Percentiles rank a stretch among this genome's conserved stretches.
Conservation (phyloP, 1,284 basidiomycete genomes). For the Cutaneotrichosporon daszewskae region DNA sequence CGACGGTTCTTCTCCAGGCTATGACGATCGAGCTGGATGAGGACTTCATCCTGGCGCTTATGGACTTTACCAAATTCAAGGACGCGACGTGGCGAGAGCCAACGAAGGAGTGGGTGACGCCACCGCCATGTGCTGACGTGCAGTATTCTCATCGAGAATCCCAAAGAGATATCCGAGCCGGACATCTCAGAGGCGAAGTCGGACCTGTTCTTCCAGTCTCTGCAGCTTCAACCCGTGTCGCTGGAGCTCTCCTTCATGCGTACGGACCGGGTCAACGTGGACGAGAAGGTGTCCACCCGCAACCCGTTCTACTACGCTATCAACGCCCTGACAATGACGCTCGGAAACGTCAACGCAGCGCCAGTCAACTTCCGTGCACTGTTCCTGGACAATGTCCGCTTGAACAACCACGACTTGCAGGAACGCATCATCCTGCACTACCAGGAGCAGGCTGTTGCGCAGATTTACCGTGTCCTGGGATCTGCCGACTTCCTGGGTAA, state of each 20-base stretch:
- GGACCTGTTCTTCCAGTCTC: slow-evolving; percentile 90
- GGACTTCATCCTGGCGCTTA: slow-evolving; percentile 87
- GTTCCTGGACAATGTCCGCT: slow-evolving; percentile 88
- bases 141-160: slow-evolving; percentile 72
- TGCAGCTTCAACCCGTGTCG: slow-evolving; percentile 94
- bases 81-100: slow-evolving; percentile 82
- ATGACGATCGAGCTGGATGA: slow-evolving; percentile 95
- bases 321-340: slow-evolving; percentile 92
- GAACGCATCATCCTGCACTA: slow-evolving; percentile 87
- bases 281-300: slow-evolving; percentile 68
- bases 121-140: too few species aligned
- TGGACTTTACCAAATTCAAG: slow-evolving; percentile 86
- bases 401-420: slow-evolving; percentile 78
- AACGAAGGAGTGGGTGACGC: slow-evolving; percentile 60
- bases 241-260: slow-evolving; percentile 95
- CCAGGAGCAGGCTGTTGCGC: slow-evolving; percentile 85
- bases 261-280: slow-evolving; percentile 85
- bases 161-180: slow-evolving; percentile 75
- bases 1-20: slow-evolving; percentile 87
- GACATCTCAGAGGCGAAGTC: slow-evolving; percentile 53
- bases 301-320: slow-evolving; percentile 92
- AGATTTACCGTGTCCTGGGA: slow-evolving; percentile 92
- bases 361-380: slow-evolving; percentile 93
- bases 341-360: slow-evolving; percentile 96
- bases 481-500: slow-evolving; percentile 81